Evolutionary conservation across 2,329 filamentous ascomycete genomes (phyloP).

Genomic region (Sodiomyces alkalinus): DNA sequence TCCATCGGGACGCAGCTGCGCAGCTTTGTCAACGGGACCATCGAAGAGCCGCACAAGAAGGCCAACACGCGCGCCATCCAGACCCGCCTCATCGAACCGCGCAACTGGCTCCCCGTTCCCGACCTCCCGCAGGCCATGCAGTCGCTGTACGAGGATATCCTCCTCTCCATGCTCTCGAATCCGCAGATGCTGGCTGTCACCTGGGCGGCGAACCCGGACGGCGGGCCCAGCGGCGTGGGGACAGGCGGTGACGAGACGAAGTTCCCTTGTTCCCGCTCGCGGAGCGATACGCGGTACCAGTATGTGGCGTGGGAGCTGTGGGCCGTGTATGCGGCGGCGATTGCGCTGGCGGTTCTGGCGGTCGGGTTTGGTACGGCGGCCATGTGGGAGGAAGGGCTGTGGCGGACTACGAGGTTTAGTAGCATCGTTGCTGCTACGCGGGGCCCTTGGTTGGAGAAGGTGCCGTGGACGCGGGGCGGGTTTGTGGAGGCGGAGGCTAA

Average conservation of each 20-base stretch:
- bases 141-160: constrained; percentile 18
- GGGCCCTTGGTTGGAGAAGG: constrained; percentile 18
- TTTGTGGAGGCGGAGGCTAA: constrained; percentile 4
- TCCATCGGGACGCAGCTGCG: constrained; percentile 15
- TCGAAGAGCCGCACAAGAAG: constrained; percentile 11
- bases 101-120: constrained; percentile 12
- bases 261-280: constrained; percentile 15
- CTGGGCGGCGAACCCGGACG: constrained; percentile 14
- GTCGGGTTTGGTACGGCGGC: constrained; percentile 15
- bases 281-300: constrained; percentile 13
- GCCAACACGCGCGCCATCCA: constrained; percentile 18
- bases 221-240: not conserved
- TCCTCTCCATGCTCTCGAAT: constrained; percentile 18
- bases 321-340: constrained; percentile 18
- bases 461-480: constrained; percentile 13
- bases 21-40: constrained; percentile 14
- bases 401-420: constrained; percentile 21
- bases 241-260: constrained; percentile 9
- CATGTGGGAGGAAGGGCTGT: constrained; percentile 16
- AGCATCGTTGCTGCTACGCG: constrained; percentile 23
- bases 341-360: constrained; percentile 13
- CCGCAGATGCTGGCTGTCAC: constrained; percentile 17
- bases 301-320: constrained; percentile 17
- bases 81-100: constrained; percentile 22
- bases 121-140: constrained; percentile 13